A percentile compares a stretch with the other conserved stretches of the same genome.
Evolutionary conservation across 805 yeast genomes (phyloP).

Genomic region (Blastobotrys americana): DNA sequence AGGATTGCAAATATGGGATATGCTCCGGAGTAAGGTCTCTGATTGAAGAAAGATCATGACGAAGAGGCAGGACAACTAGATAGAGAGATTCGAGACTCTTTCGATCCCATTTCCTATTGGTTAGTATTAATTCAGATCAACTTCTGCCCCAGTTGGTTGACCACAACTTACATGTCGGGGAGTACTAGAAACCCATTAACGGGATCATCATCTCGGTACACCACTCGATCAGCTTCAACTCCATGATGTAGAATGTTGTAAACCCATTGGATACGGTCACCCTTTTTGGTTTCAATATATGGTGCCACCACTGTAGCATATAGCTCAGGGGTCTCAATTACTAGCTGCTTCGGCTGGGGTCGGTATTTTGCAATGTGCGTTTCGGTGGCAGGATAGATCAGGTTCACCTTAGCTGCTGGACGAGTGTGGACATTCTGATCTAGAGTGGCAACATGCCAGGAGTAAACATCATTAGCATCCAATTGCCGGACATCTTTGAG

Average conservation of each 20-base stretch:
- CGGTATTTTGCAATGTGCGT: constrained; percentile 73
- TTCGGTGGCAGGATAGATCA: constrained; percentile 85
- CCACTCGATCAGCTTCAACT: constrained; percentile 76
- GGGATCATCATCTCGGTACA: constrained; percentile 53
- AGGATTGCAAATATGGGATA: constrained; percentile 45
- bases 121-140: background rate
- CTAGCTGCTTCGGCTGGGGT: constrained; percentile 50
- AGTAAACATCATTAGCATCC: constrained; percentile 75
- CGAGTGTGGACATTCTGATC: constrained; percentile 35
- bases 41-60: constrained; percentile 61
- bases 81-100: constrained; percentile 61
- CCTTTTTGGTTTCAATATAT: constrained; percentile 67
- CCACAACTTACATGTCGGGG: constrained; percentile 63
- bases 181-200: constrained; percentile 60
- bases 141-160: too few species aligned
- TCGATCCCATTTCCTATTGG: constrained; percentile 71
- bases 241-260: constrained; percentile 72
- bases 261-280: constrained; percentile 84
- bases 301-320: constrained; percentile 61
- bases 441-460: constrained; percentile 63
- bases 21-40: constrained; percentile 66
- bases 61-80: constrained; percentile 64
- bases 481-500: constrained; percentile 31
- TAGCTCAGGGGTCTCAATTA: constrained; percentile 74
- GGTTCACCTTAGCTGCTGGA: constrained; percentile 64